These are phyloP conservation scores for Aureococcus anophagefferens DNA, from an alignment of 108 stramenopile genomes.

Conservation along the genomic window DNA sequence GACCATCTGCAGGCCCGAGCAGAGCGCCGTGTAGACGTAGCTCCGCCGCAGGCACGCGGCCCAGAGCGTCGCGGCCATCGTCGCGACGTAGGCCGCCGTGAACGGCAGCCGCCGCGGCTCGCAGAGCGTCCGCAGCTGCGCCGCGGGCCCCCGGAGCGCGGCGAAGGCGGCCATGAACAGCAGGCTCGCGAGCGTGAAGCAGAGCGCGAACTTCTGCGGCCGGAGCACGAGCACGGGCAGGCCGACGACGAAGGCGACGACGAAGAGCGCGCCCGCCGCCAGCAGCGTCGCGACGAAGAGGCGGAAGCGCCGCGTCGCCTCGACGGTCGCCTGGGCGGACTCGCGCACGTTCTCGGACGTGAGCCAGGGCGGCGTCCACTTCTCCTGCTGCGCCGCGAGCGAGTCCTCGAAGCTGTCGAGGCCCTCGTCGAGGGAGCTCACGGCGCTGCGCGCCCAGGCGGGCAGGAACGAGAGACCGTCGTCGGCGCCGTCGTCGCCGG, in stretches of 20 bases:
- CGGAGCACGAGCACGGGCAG: conserved; percentile 66
- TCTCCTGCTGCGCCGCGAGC: too few species aligned
- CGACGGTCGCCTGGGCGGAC: neutral
- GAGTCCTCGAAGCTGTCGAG: too few species aligned
- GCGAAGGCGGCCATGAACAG: conserved; percentile 67
- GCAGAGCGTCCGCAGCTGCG: conserved; percentile 12
- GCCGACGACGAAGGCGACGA: conserved; percentile 79
- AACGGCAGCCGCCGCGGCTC: conserved; percentile 18
- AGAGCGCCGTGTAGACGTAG: conserved; percentile 10
- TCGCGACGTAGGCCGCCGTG: conserved; percentile 22
- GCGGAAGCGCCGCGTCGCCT: conserved; percentile 1
- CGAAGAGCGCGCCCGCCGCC: conserved; percentile 72
- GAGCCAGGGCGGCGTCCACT: too few species aligned
- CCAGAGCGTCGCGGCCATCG: conserved; percentile 21
- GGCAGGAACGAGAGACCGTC: too few species aligned
- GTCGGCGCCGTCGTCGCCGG: too few species aligned
- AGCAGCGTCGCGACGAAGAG: conserved; percentile 26
- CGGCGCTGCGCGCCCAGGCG: too few species aligned
- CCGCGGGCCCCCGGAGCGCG: conserved; percentile 18
- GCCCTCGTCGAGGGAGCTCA: too few species aligned
- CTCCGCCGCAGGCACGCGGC: conserved; percentile 17
- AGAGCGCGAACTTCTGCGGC: conserved; percentile 87
- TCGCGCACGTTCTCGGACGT: neutral
- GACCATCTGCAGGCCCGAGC: conserved; percentile 8
- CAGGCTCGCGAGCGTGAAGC: conserved; percentile 81